Evolutionary conservation across 2,329 filamentous ascomycete species (phyloP).

Genomic region (Phaeophleospora eucalypticola): DNA sequence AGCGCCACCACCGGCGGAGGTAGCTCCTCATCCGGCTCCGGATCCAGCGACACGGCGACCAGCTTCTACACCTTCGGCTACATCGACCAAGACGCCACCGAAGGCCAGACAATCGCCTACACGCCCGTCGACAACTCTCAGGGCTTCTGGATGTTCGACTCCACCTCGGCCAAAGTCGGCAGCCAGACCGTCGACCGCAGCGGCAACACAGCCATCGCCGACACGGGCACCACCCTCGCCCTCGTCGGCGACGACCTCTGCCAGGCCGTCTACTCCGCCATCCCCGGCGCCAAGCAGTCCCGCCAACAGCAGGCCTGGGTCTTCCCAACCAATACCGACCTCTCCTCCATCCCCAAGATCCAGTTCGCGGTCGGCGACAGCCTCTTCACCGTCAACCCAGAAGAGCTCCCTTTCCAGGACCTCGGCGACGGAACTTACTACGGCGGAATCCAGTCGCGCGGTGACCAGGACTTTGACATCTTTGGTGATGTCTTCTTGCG

Average conservation of each 20-base stretch:
- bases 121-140: conserved; percentile 59
- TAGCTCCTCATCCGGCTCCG: conserved; percentile 1
- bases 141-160: conserved; percentile 66
- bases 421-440: conserved; percentile 55
- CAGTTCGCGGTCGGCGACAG: conserved; percentile 60
- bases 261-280: conserved; percentile 59
- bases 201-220: conserved; percentile 63
- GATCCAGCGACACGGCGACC: conserved; percentile 3
- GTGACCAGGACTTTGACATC: conserved; percentile 57
- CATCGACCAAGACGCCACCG: conserved; percentile 60
- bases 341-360: conserved; percentile 55
- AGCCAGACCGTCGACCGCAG: conserved; percentile 49
- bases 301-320: conserved; percentile 50
- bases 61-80: conserved; percentile 69
- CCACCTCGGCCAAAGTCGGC: conserved; percentile 44
- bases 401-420: conserved; percentile 58
- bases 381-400: conserved; percentile 59
- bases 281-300: conserved; percentile 50
- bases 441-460: conserved; percentile 62
- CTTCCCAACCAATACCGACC: conserved; percentile 53
- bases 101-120: conserved; percentile 44
- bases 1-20: conserved; percentile 15
- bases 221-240: conserved; percentile 66
- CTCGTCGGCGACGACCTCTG: conserved; percentile 60
- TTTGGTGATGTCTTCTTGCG: conserved; percentile 62